Evolutionary conservation across 2,329 filamentous ascomycete genomes (phyloP).

Genomic region (Claviceps quebecensis): DNA sequence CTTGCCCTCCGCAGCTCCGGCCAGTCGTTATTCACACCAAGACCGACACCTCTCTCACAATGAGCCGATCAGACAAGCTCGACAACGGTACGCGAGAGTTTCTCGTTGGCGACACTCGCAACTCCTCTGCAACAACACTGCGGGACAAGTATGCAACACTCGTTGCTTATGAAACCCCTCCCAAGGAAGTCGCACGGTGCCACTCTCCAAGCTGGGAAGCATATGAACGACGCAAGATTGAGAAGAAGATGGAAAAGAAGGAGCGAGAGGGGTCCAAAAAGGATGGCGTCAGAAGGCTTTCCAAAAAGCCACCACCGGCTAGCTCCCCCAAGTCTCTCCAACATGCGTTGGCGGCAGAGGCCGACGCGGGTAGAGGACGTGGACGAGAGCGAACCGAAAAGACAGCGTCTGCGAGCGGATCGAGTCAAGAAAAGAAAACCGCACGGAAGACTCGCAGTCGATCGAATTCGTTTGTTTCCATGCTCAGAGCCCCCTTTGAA

Average conservation of each 20-base stretch:
- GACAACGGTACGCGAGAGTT: slow-evolving; percentile 5
- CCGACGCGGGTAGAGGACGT: slow-evolving; percentile 6
- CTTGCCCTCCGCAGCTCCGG: slow-evolving; percentile 4
- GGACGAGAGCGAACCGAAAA: slow-evolving; percentile 5
- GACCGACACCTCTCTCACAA: slow-evolving; percentile 2
- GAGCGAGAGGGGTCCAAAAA: slow-evolving; percentile 13
- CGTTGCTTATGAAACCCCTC: slow-evolving; percentile 19
- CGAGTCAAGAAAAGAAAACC: slow-evolving; percentile 11
- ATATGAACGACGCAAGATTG: slow-evolving; percentile 37
- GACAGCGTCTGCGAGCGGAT: slow-evolving; percentile 4
- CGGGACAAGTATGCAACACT: slow-evolving; percentile 15
- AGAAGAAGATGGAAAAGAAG: slow-evolving; percentile 31
- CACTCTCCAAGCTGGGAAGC: slow-evolving; percentile 50
- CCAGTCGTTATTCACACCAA: slow-evolving; percentile 9
- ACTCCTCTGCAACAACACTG: slow-evolving; percentile 5
- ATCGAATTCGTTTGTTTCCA: slow-evolving; percentile 23
- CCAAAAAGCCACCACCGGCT: slow-evolving; percentile 20
- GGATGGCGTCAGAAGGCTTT: slow-evolving; percentile 12
- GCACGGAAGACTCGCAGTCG: slow-evolving; percentile 16
- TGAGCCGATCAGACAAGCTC: slow-evolving; percentile 2
- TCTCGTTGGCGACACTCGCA: background rate
- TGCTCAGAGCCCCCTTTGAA: slow-evolving; percentile 22
- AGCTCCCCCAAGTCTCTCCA: slow-evolving; percentile 8
- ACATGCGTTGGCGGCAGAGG: slow-evolving; percentile 6
- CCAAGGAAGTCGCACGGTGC: slow-evolving; percentile 24